Evolutionary conservation across 1,284 basidiomycete species (phyloP).

Genomic region (Thecaphora thlaspeos): DNA sequence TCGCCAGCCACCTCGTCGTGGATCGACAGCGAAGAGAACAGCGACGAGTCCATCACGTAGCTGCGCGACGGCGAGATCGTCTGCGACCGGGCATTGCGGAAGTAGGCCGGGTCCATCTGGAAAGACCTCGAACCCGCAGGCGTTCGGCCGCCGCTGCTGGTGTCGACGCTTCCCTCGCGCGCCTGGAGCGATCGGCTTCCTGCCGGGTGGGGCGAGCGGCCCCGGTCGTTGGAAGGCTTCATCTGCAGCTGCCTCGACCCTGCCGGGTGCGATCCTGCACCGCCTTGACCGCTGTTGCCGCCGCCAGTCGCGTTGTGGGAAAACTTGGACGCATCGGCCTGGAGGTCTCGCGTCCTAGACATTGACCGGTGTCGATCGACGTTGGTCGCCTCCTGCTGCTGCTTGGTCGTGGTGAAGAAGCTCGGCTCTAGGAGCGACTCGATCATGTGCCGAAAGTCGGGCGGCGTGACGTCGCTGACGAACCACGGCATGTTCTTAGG

Average conservation of each 20-base stretch:
- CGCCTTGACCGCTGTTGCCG: slow-evolving; percentile 1
- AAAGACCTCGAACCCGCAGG: slow-evolving; percentile 33
- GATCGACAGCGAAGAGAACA: slow-evolving; percentile 37
- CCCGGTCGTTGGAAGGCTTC: slow-evolving; percentile 22
- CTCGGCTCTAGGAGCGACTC: slow-evolving; percentile 61
- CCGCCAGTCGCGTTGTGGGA: slow-evolving; percentile 23
- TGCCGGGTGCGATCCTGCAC: slow-evolving; percentile 6
- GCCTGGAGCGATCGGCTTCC: slow-evolving; percentile 32
- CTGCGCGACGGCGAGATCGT: slow-evolving; percentile 44
- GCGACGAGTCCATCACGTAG: slow-evolving; percentile 47
- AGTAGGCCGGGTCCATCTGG: slow-evolving; percentile 49
- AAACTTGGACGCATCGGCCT: slow-evolving; percentile 29
- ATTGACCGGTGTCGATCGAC: slow-evolving; percentile 30
- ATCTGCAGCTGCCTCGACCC: slow-evolving; percentile 32
- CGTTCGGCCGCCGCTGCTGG: slow-evolving; percentile 22
- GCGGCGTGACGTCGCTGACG: slow-evolving; percentile 49
- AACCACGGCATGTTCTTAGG: slow-evolving; percentile 57
- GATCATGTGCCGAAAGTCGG: slow-evolving; percentile 58
- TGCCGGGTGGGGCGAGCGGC: slow-evolving; percentile 31
- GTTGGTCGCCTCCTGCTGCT: slow-evolving; percentile 15
- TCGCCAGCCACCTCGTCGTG: slow-evolving; percentile 26
- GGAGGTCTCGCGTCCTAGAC: slow-evolving; percentile 26
- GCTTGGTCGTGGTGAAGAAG: slow-evolving; percentile 66
- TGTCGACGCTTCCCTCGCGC: slow-evolving; percentile 38
- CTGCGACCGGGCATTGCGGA: slow-evolving; percentile 36